Conservation (phyloP, 805 yeast genomes). For the Starmera pachycereana region DNA sequence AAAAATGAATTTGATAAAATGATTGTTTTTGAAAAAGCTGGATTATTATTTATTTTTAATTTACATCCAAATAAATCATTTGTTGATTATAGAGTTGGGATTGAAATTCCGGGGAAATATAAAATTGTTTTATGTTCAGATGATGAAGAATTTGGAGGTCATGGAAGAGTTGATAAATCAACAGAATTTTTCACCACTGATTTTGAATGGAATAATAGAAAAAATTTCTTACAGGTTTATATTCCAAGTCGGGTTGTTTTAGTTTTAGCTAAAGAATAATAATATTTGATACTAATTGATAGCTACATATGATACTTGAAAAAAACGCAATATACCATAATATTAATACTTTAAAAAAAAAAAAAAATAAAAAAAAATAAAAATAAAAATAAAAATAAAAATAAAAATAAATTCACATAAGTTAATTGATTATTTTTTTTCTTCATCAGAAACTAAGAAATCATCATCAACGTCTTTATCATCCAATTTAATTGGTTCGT, state of each 20-base stretch:
- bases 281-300: too few species aligned
- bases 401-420: too few species aligned
- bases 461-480: constrained; percentile 30
- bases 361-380: too few species aligned
- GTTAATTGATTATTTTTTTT: constrained; percentile 7
- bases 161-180: constrained; percentile 50
- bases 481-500: constrained; percentile 23
- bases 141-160: constrained; percentile 68
- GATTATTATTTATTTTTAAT: constrained; percentile 76
- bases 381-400: too few species aligned
- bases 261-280: constrained; percentile 36
- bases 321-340: background rate
- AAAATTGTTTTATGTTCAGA: constrained; percentile 70
- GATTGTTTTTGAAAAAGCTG: constrained; percentile 80
- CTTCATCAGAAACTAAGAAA: constrained; percentile 41
- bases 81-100: constrained; percentile 86
- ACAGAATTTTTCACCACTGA: constrained; percentile 60
- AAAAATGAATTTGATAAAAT: constrained; percentile 87
- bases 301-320: background rate
- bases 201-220: constrained; percentile 71
- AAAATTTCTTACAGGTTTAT: constrained; percentile 65
- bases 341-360: too few species aligned
- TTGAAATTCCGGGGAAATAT: constrained; percentile 69
- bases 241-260: constrained; percentile 72
- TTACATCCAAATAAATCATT: constrained; percentile 81